phyloP scores from a whole-genome alignment of 768 basidiomycete genomes.

The Suillus americanus region DNA sequence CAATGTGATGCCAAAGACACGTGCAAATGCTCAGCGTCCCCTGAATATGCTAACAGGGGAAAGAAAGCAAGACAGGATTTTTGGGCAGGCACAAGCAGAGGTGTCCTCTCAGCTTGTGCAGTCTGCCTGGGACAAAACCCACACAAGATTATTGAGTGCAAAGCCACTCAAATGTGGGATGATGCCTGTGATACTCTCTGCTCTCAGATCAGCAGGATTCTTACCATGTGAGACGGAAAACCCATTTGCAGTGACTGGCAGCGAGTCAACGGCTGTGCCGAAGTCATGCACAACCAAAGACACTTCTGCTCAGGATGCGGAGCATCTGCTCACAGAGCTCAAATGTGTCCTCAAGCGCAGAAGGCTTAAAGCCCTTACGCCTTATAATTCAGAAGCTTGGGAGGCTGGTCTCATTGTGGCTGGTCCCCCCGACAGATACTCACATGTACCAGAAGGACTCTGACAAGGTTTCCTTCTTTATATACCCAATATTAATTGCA shows the following conservation, averaged over 20 bases:
- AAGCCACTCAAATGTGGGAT: conserved; percentile 22
- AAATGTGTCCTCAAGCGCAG: conserved; percentile 9
- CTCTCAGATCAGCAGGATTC: conserved; percentile 7
- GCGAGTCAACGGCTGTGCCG: not conserved
- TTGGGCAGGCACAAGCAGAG: not conserved
- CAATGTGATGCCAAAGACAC: not conserved
- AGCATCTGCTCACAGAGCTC: conserved; percentile 5
- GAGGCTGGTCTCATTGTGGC: not conserved
- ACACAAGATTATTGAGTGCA: conserved; percentile 27
- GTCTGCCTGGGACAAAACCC: conserved; percentile 34
- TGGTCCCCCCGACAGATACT: not conserved
- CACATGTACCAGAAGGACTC: not conserved
- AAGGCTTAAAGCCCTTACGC: not conserved
- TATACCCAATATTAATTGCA: not conserved
- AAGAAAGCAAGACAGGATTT: not conserved
- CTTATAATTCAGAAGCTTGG: conserved; percentile 2
- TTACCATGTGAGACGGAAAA: not conserved
- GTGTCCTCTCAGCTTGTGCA: conserved; percentile 20
- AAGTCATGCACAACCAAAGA: not conserved
- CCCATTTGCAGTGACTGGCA: conserved; percentile 19
- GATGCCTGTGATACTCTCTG: conserved; percentile 16
- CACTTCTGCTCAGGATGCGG: conserved; percentile 17
- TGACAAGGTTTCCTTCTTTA: not conserved
- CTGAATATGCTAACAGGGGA: not conserved
- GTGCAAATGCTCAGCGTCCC: not conserved